Evolutionary conservation across 140 eudicot genomes (phyloP).

Genomic region (Bidens hawaiensis): DNA sequence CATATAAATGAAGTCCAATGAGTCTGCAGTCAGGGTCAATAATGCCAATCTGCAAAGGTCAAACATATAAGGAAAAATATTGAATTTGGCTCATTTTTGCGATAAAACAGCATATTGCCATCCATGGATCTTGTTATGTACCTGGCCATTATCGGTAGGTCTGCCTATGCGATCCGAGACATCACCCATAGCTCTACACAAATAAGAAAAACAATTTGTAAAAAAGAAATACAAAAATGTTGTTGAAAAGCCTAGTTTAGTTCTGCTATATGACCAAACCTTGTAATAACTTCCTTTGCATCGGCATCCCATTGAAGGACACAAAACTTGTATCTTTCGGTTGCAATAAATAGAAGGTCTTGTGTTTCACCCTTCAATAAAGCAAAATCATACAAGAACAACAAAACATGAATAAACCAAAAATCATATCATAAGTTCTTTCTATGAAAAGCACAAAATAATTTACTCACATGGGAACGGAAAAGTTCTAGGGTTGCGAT

Average conservation of each 20-base stretch:
- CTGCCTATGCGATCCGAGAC: conserved; percentile 98
- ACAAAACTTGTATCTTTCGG: conserved; percentile 92
- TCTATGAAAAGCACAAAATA: not conserved
- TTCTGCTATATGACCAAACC: conserved; percentile 36
- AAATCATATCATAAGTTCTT: not conserved
- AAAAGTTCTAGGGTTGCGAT: conserved; percentile 92
- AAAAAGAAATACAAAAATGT: not conserved
- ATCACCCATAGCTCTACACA: conserved; percentile 91
- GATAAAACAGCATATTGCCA: not conserved
- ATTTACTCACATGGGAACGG: conserved; percentile 88
- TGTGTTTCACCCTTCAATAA: conserved; percentile 75
- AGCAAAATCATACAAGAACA: conserved; percentile 7
- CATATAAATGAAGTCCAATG: conserved; percentile 92
- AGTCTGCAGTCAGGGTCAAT: conserved; percentile 96
- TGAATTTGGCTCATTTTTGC: not conserved
- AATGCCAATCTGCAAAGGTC: conserved; percentile 66
- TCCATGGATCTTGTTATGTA: conserved; percentile 22
- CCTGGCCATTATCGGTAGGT: conserved; percentile 97
- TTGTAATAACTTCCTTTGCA: conserved; percentile 72
- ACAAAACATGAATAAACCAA: no score
- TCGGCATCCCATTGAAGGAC: conserved; percentile 96
- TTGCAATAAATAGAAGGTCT: conserved; percentile 91
- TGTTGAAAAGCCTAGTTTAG: not conserved
- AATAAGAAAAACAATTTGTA: conserved; percentile 10
- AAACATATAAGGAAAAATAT: not conserved